Evolutionary conservation across 768 basidiomycete genomes (phyloP), one percentile per base, ranked within the genome.

Genomic region (Mrakia frigida): DNA sequence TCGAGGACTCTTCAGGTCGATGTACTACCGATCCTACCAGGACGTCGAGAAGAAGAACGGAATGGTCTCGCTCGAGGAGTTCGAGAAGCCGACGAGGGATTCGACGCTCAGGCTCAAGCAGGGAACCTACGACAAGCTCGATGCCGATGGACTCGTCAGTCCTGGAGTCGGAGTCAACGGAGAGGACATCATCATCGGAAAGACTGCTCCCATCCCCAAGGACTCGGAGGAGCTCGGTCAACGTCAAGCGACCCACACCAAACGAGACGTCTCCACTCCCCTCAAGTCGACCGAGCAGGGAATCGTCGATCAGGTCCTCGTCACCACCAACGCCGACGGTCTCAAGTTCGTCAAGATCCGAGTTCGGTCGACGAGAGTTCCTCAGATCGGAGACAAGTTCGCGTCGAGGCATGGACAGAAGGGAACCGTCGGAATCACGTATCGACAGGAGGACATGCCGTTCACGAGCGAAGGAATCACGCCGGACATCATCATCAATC

Each of bases 401-500:
- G 97, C 97, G 2, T 99, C 97, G 67, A 92, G 97, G 82, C 97
- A 99, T 82, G 97, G 97, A 81, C 97, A 99, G 85, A 99, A 99
- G 86, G 97, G 97, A 84, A 99, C 97, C 14, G 96, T 98, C 79
- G 97, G 97, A 85, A 97, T 99, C 84, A 98, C 96, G 0, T 99
- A 99, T 82, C 93, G 97, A 71, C 97, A 98, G 83, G 97, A 99
- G 84, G 97, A 99, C 82, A 98, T 99, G 97, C 97, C 97, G 41
- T 99, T 98, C 86, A 96, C 94, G 3, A 90, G 90, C 2, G 94
- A 98, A 82, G 97, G 97, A 76, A 93, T 98, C 80, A 92, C 92
- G 1, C 97, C 97, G 14, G 97, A 99, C 83, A 87, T 99, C 81
- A 88, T 99, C 85, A 99, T 99, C 84, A 99, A 99, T 82, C 97